Base-by-base conservation (phyloP, 305 asterid genomes). In the Lippia alba region DNA sequence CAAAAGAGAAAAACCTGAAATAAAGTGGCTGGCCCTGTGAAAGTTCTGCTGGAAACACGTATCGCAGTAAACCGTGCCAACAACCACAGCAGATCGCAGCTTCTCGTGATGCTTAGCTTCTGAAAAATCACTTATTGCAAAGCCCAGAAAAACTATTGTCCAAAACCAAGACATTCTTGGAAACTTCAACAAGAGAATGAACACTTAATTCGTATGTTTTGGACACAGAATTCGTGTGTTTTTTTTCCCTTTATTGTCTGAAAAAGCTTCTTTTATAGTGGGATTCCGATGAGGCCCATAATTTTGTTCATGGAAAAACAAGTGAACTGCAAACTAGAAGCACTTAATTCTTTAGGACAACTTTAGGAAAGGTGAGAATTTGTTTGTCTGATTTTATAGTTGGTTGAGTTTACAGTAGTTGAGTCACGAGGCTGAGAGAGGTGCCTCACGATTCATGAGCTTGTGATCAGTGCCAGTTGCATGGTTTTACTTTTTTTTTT, bases 41-140 rank as follows among this genome's bases (percentile, higher is more conserved):
- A 78, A 80, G 56, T 76, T 74, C 55, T 78, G 89, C 33, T 75
- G 89, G 83, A 86, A 87, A 66, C 97, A 93, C 6, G 95, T 84
- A 67, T 86, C 87, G 68, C 98, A 94, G 72, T 80, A 85, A 59
- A 91, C 97, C 34, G 87, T 83, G 62, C 98, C 98, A 17, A 83
- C 83, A 56, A 94, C 74, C 16, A 87, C 82, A 7, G 92, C 97
- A 44, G 91, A 72, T 62, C 87, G 76, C 74, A 53, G 63, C 74
- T 76, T 84, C 73, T 69, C 73, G 8, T 80, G 79, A 59, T 71
- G 73, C 63, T 70, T 81, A 55, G 87, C 84, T 49, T 82, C 91
- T 6, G 84, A 79, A 61, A 63, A 40, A 63, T 50, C 64, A 66
- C 6, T 70, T 11, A 73, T 61, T 30, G 81, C 45, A 59, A 76